Percentiles rank a stretch among this genome's conserved stretches.
phyloP scores from a whole-genome alignment of 129 eudicot genomes.

The Flaveria bidentis region DNA sequence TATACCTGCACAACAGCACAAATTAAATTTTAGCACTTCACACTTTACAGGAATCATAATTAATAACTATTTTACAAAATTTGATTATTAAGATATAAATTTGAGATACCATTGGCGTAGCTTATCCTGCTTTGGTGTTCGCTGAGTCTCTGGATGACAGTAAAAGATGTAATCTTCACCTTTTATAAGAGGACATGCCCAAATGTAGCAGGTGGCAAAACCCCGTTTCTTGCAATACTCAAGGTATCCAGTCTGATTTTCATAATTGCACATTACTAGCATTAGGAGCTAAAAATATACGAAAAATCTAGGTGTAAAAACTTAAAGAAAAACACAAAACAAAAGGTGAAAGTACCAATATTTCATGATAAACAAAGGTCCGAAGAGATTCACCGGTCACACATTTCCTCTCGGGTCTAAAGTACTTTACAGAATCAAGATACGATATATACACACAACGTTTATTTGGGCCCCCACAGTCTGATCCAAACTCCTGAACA shows the following conservation, averaged over 20 bases:
- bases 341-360: constrained; percentile 53
- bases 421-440: constrained; percentile 87
- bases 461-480: constrained; percentile 64
- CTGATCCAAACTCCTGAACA: constrained; percentile 92
- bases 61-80: neutral
- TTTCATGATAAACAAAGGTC: constrained; percentile 86
- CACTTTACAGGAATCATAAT: neutral
- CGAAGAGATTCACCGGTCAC: constrained; percentile 79
- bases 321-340: neutral
- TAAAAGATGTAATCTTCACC: constrained; percentile 83
- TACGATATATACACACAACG: constrained; percentile 85
- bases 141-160: constrained; percentile 89
- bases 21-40: neutral
- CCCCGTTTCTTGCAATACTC: constrained; percentile 90
- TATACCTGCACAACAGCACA: constrained; percentile 56
- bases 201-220: constrained; percentile 76
- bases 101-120: constrained; percentile 63
- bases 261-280: constrained; percentile 19
- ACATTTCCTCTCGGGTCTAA: constrained; percentile 65
- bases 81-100: neutral
- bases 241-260: constrained; percentile 77
- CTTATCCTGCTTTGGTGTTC: constrained; percentile 71
- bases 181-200: constrained; percentile 94
- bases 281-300: constrained; percentile 9
- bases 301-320: neutral